Conservation (phyloP, 495 filamentous ascomycete genomes). For the Elaphomyces granulatus region DNA sequence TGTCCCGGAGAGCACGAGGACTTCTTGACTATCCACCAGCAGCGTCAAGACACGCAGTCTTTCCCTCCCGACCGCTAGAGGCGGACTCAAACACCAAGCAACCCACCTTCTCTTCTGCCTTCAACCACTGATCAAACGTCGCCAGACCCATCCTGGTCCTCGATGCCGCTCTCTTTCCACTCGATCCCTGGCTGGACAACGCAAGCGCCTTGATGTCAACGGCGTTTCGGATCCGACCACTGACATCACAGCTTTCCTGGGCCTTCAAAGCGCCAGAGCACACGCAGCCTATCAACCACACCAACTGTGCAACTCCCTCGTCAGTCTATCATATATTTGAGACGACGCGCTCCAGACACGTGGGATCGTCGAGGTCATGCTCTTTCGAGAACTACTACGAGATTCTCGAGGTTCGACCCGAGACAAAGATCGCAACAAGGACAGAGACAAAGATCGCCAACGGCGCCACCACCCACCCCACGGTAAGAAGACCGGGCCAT, state of each 20-base stretch:
- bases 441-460: conserved; percentile 9
- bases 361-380: too few relatives aligned
- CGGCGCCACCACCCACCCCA: conserved; percentile 24
- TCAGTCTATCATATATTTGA: too few relatives aligned
- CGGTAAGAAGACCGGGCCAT: conserved; percentile 24
- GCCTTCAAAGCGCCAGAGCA: conserved; percentile 3
- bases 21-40: too few relatives aligned
- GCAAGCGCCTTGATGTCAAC: conserved; percentile 12
- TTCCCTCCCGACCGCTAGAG: too few relatives aligned
- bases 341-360: too few relatives aligned
- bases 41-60: too few relatives aligned
- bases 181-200: conserved; percentile 11
- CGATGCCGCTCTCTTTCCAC: conserved; percentile 15
- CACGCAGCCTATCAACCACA: conserved; percentile 3
- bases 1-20: too few relatives aligned
- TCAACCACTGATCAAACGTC: too few relatives aligned
- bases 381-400: conserved; percentile 1
- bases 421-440: conserved; percentile 17
- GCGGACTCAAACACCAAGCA: too few relatives aligned
- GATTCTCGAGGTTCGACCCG: conserved; percentile 12
- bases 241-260: conserved; percentile 9
- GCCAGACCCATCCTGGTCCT: too few relatives aligned
- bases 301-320: conserved; percentile 1
- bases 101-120: too few relatives aligned
- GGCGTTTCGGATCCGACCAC: conserved; percentile 9